phyloP scores from a whole-genome alignment of 805 yeast species.

The Metschnikowia similis region DNA sequence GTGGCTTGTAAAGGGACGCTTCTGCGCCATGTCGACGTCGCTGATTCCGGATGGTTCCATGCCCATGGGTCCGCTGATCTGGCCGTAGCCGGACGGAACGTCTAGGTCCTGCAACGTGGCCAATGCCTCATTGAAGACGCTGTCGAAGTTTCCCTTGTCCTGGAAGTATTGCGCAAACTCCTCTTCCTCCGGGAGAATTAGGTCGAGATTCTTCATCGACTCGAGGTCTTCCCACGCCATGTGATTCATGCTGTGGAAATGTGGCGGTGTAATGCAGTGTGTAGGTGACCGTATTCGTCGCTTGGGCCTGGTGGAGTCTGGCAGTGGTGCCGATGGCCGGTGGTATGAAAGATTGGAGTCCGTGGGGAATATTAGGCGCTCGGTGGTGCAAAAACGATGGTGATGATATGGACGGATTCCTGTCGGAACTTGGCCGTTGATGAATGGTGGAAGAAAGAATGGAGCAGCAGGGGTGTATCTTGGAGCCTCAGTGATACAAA shows the following conservation, averaged over 20 bases:
- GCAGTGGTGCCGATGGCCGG: too few relatives aligned
- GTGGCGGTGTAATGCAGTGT: not conserved
- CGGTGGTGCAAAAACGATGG: too few relatives aligned
- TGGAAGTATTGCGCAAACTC: constrained; percentile 46
- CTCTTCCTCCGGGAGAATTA: constrained; percentile 30
- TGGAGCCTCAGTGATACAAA: not conserved
- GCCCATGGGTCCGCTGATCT: constrained; percentile 7
- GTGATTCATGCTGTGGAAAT: constrained; percentile 17
- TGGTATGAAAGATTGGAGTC: too few relatives aligned
- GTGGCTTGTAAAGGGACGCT: constrained; percentile 10
- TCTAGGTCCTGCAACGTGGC: constrained; percentile 57
- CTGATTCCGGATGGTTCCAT: not conserved
- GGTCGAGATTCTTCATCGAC: constrained; percentile 15
- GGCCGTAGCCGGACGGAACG: constrained; percentile 47
- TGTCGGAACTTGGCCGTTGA: not conserved
- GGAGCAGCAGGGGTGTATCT: not conserved
- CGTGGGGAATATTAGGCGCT: too few relatives aligned
- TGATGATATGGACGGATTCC: not conserved
- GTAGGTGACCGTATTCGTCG: too few relatives aligned
- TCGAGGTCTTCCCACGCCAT: constrained; percentile 29
- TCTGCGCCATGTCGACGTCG: not conserved
- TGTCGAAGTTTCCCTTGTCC: constrained; percentile 49
- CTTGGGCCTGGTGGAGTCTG: too few relatives aligned
- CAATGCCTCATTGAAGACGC: constrained; percentile 53
- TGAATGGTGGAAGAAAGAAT: not conserved